Evolutionary conservation across 306 rosid genomes (phyloP), one percentile per base, ranked within the genome.

Genomic region (Chamaecrista fasciculata): DNA sequence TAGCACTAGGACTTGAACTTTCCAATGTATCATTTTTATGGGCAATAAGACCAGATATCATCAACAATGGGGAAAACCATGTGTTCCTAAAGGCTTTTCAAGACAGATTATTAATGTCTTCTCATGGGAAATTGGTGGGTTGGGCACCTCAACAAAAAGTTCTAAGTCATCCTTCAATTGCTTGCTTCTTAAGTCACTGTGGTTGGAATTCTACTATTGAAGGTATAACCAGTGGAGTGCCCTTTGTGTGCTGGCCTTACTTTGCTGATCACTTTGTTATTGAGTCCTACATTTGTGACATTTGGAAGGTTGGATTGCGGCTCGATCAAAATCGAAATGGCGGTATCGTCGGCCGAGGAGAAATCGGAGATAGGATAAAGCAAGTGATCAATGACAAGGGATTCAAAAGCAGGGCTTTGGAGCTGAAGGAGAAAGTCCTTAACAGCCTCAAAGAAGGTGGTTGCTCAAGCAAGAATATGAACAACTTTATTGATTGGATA

Each of bases 201-300:
- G 81, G 73, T 64, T 77, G 81, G 77, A 77, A 77, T 53, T 77
- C 73, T 34, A 77, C 81, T 7, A 43, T 77, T 40, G 81, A 77
- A 64, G 76, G 69, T 18, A 19, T 74, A 39, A 36, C 25, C 23
- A 71, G 18, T 63, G 73, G 81, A 4, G 56, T 46, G 3, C 72
- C 81, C 6, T 71, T 77, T 50, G 33, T 77, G 3, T 77, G 76
- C n/a, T 77, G 81, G 77, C 81, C 76, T 44, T 76, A 24, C 53
- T 63, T 77, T 55, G 77, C 62, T 63, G 77, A 77, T 28, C 77
- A 77, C 20, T 64, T 70, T 7, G 3, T 63, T n/a, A 20, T 46
- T 11, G 47, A 70, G 19, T 34, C 47, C 28, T 64, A 64, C 18
- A 64, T 77, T 1, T 70, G 73, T 56, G 81, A 77, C 47, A 6